These are phyloP conservation scores for Trichoderma atroviride DNA, from an alignment of 2,329 filamentous ascomycete species.

Conservation along the genomic window DNA sequence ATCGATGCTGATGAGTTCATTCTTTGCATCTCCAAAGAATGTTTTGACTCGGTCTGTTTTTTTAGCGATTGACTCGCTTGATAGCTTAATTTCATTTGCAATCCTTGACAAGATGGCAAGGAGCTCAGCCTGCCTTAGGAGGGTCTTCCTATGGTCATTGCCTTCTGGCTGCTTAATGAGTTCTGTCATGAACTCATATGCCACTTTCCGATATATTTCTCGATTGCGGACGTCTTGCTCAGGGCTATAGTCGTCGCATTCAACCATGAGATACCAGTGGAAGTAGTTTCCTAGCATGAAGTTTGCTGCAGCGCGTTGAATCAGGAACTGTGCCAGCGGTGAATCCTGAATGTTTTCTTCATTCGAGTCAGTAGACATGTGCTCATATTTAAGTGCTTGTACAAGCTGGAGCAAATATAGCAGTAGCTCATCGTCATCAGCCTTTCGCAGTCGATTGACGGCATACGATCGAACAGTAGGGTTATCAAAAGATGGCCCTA, in stretches of 20 bases:
- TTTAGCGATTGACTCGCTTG: conserved; percentile 73
- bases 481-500: conserved; percentile 91
- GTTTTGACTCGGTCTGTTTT: conserved; percentile 86
- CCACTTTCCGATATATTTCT: conserved; percentile 87
- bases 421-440: conserved; percentile 88
- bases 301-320: conserved; percentile 83
- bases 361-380: conserved; percentile 61
- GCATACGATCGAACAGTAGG: conserved; percentile 87
- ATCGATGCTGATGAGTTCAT: conserved; percentile 81
- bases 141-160: conserved; percentile 69
- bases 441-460: conserved; percentile 86
- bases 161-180: conserved; percentile 73
- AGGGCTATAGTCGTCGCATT: conserved; percentile 82
- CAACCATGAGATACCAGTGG: conserved; percentile 98
- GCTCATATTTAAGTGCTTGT: conserved; percentile 93
- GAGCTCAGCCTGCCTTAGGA: conserved; percentile 87
- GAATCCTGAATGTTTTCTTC: conserved; percentile 71
- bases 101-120: conserved; percentile 85
- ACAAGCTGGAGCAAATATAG: conserved; percentile 93
- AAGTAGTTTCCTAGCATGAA: conserved; percentile 92
- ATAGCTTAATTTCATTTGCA: conserved; percentile 82
- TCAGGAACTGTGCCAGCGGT: conserved; percentile 85
- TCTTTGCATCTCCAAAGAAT: conserved; percentile 83
- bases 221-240: conserved; percentile 75
- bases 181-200: conserved; percentile 94